These are phyloP conservation scores for Hortaea sp. DNA, from an alignment of 2,329 filamentous ascomycete genomes.

Conservation along the genomic window DNA sequence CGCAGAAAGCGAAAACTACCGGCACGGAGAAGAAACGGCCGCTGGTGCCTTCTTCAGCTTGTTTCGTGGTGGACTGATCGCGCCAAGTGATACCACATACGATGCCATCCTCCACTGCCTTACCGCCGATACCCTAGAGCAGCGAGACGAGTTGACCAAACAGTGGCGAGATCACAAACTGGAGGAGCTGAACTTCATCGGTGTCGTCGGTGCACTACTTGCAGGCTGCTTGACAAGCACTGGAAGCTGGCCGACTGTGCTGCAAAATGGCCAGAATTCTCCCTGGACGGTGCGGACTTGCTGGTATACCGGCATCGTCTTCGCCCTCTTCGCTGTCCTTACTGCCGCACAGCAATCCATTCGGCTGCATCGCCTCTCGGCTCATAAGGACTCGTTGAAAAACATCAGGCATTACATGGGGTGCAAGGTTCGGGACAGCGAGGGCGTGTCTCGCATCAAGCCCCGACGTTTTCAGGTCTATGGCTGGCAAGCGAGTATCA, in stretches of 20 bases:
- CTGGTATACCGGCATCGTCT: constrained; percentile 37
- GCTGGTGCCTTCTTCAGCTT: constrained; percentile 1
- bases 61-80: constrained; percentile 2
- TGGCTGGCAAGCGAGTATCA: constrained; percentile 3
- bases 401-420: constrained; percentile 28
- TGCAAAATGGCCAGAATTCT: constrained; percentile 26
- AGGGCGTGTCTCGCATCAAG: constrained; percentile 10
- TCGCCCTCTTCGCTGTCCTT: constrained; percentile 42
- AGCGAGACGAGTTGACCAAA: constrained; percentile 28
- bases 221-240: constrained; percentile 34
- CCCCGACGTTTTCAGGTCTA: constrained; percentile 4
- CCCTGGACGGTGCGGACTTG: constrained; percentile 34
- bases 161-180: constrained; percentile 32
- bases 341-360: constrained; percentile 35
- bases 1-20: neutral
- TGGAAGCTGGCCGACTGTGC: constrained; percentile 34
- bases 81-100: constrained; percentile 17
- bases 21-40: neutral
- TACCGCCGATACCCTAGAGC: constrained; percentile 23
- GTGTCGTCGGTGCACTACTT: constrained; percentile 31
- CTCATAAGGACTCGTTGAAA: constrained; percentile 29
- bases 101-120: constrained; percentile 29
- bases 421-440: constrained; percentile 9
- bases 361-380: constrained; percentile 33
- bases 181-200: constrained; percentile 33